Evolutionary conservation across 225 moss, liverwort and hornwort genomes (phyloP), one percentile per base, ranked within the genome.

Genomic region (Marchantia paleacea): DNA sequence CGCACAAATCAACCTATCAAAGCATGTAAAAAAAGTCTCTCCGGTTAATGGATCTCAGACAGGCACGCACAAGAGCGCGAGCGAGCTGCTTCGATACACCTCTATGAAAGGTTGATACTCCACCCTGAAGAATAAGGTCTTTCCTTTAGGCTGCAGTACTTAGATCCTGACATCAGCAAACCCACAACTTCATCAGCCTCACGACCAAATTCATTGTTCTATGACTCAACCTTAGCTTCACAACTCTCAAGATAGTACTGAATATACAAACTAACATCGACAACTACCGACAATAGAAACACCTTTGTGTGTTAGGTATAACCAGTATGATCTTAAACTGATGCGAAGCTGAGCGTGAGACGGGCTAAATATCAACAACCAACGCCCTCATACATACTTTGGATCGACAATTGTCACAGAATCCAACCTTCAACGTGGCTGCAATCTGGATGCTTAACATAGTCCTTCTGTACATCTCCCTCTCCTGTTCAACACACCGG

Each of bases 381-480:
- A 39, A 12, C 13, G 55, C 11, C 12, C 14, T 13, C 8, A 19
- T 39, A 22, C 61, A 47, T 48, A 76, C 76, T 61, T 76, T 61
- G 58, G 16, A 58, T 26, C 31, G 28, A 47, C 16, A 58, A n/a
- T 22, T 53, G 76, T 58, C 19, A 58, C 60, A 47, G 6, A 61
- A 29, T 74, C 76, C 76, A 62, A 8, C 61, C 31, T 39, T 76
- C 39, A 76, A 61, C 19, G 29, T 57, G 72, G 51, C 72, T 49
- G 1, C 72, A 51, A 72, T 72, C 72, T 72, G 72, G 50, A 31
- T 72, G 18, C 31, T 48, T 53, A 51, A 53, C 25, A 74, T 53
- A 25, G 53, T 11, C 55, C 52, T 62, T 62, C 76, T 76, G 76
- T 76, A 76, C 58, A 62, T 39, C 62, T 61, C 47, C 55, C 61